These are phyloP conservation scores for Tilletia horrida DNA, from an alignment of 1,284 basidiomycete species.

Conservation along the genomic window DNA sequence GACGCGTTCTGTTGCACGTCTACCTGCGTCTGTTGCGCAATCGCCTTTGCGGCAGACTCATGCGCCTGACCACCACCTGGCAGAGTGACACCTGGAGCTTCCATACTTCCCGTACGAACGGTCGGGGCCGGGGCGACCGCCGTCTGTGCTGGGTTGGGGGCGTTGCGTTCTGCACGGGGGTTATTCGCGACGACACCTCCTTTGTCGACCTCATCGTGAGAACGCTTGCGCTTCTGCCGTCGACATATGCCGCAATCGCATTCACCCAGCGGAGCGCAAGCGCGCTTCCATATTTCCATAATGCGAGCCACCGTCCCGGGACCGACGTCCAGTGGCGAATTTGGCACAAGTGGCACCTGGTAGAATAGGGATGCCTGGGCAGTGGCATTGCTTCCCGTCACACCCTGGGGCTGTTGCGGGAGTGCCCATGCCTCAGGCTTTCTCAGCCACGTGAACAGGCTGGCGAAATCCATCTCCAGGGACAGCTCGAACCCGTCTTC, in stretches of 20 bases:
- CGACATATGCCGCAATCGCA: constrained; percentile 14
- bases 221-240: constrained; percentile 15
- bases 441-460: background rate
- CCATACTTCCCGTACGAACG: no score
- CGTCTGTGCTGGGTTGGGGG: background rate
- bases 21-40: background rate
- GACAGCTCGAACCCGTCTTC: constrained; percentile 13
- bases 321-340: background rate
- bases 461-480: constrained; percentile 1
- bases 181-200: background rate
- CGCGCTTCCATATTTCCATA: constrained; percentile 8
- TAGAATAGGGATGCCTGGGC: background rate
- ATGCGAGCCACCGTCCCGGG: constrained; percentile 5
- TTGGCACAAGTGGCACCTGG: constrained; percentile 1
- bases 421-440: background rate
- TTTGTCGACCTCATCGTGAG: constrained; percentile 7
- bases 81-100: no score
- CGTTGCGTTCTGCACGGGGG: background rate
- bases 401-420: background rate
- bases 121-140: background rate
- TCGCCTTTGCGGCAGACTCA: background rate
- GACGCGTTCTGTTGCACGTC: no score
- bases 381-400: background rate
- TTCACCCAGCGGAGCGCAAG: constrained; percentile 1
- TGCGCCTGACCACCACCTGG: background rate